These are phyloP conservation scores for Xylaria grammica DNA, from an alignment of 495 filamentous ascomycete species.

Conservation along the genomic window DNA sequence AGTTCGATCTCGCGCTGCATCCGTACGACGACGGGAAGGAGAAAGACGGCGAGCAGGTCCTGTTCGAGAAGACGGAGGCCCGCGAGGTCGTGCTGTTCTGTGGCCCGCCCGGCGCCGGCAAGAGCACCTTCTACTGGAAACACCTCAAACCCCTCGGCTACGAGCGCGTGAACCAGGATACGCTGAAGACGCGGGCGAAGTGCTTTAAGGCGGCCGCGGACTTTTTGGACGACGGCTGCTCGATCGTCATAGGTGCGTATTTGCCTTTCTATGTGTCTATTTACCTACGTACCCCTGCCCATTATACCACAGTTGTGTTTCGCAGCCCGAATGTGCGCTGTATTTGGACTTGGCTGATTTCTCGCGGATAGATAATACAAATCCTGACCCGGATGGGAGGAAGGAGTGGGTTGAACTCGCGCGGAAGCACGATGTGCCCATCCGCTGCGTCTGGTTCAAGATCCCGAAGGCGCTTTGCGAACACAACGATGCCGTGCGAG, in stretches of 20 bases:
- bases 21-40: constrained; percentile 32
- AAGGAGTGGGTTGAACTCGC: constrained; percentile 77
- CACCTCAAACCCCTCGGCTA: constrained; percentile 80
- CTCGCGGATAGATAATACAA: constrained; percentile 85
- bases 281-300: too few species aligned
- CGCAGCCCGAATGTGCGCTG: too few species aligned
- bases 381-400: constrained; percentile 77
- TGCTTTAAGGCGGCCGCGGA: constrained; percentile 80
- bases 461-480: constrained; percentile 73
- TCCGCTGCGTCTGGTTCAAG: constrained; percentile 87
- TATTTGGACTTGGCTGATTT: constrained; percentile 1
- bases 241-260: constrained; percentile 75
- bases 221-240: constrained; percentile 64
- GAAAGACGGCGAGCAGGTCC: constrained; percentile 21
- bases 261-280: constrained; percentile 1
- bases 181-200: constrained; percentile 76
- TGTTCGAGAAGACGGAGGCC: constrained; percentile 66
- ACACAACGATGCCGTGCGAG: constrained; percentile 88
- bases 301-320: too few species aligned
- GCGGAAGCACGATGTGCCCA: constrained; percentile 68
- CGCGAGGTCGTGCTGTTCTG: constrained; percentile 84
- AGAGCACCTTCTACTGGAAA: constrained; percentile 87
- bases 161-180: constrained; percentile 88
- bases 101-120: constrained; percentile 87
- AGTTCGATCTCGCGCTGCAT: constrained; percentile 65